These are phyloP conservation scores for Epichloe gansuensis DNA, from an alignment of 2,329 filamentous ascomycete genomes.

Conservation along the genomic window DNA sequence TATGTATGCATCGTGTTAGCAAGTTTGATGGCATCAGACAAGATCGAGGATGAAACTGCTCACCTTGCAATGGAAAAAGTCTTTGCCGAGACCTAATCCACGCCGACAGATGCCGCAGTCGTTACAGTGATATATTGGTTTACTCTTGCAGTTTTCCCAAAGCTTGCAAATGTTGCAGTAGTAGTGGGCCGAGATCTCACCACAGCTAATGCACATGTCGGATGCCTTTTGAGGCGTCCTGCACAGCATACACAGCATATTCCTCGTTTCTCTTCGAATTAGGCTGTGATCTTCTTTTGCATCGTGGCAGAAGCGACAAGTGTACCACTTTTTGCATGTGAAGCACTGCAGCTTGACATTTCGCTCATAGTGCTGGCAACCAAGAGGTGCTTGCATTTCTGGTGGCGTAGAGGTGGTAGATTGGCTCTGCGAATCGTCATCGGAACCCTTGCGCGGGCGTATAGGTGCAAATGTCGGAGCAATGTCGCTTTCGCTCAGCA, in stretches of 20 bases:
- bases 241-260: conserved; percentile 98
- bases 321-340: conserved; percentile 83
- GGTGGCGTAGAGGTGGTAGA: conserved; percentile 8
- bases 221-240: conserved; percentile 69
- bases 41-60: conserved; percentile 9
- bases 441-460: conserved; percentile 32
- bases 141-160: conserved; percentile 87
- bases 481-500: conserved; percentile 47
- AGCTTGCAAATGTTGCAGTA: conserved; percentile 92
- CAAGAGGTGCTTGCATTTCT: conserved; percentile 41
- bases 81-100: conserved; percentile 82
- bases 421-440: conserved; percentile 25
- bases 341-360: conserved; percentile 95
- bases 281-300: conserved; percentile 65
- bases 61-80: conserved; percentile 98
- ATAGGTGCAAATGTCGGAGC: conserved; percentile 52
- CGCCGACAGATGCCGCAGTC: conserved; percentile 94
- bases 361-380: conserved; percentile 85
- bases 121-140: conserved; percentile 88
- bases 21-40: not conserved
- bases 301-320: conserved; percentile 91
- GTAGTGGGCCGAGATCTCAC: conserved; percentile 68
- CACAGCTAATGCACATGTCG: conserved; percentile 67
- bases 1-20: conserved; percentile 27
- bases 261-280: conserved; percentile 69